Conservation (phyloP, 2,329 filamentous ascomycete species). For the Paracamarosporium sp. region DNA sequence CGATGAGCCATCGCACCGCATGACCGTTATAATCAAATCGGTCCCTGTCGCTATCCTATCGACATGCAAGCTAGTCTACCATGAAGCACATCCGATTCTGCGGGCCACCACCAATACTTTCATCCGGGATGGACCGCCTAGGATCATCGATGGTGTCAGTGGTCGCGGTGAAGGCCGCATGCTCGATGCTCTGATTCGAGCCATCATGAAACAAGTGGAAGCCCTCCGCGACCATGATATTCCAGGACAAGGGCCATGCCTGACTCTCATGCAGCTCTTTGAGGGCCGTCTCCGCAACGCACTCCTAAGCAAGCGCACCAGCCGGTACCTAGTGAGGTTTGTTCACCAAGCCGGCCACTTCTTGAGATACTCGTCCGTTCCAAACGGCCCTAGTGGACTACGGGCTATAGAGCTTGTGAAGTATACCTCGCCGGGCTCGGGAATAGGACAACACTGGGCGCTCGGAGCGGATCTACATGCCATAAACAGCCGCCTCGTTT, state of each 20-base stretch:
- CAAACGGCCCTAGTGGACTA: not conserved
- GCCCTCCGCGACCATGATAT: not conserved
- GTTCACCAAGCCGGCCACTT: slow-evolving; percentile 15
- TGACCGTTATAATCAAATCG: slow-evolving; percentile 12
- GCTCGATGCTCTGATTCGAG: slow-evolving; percentile 14
- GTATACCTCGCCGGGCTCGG: slow-evolving; percentile 10
- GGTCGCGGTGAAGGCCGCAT: slow-evolving; percentile 15
- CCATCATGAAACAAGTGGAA: slow-evolving; percentile 9
- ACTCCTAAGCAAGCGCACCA: slow-evolving; percentile 10
- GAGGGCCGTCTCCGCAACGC: slow-evolving; percentile 9
- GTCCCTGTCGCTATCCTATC: slow-evolving; percentile 13
- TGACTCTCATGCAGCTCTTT: slow-evolving; percentile 9
- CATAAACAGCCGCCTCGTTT: slow-evolving; percentile 10
- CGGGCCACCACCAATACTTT: slow-evolving; percentile 1
- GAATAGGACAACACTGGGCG: slow-evolving; percentile 13
- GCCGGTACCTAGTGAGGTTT: slow-evolving; percentile 11
- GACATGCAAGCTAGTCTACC: slow-evolving; percentile 10
- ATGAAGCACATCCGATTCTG: slow-evolving; percentile 8
- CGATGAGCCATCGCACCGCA: slow-evolving; percentile 14
- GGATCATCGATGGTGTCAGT: slow-evolving; percentile 14
- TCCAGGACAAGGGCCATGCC: slow-evolving; percentile 9
- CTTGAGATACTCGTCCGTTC: slow-evolving; percentile 2
- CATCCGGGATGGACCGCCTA: slow-evolving; percentile 10
- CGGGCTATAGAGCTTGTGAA: slow-evolving; percentile 14
- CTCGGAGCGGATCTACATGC: slow-evolving; percentile 15